Conservation (phyloP, 148 eudicot species). For the Heliosperma pusillum region DNA sequence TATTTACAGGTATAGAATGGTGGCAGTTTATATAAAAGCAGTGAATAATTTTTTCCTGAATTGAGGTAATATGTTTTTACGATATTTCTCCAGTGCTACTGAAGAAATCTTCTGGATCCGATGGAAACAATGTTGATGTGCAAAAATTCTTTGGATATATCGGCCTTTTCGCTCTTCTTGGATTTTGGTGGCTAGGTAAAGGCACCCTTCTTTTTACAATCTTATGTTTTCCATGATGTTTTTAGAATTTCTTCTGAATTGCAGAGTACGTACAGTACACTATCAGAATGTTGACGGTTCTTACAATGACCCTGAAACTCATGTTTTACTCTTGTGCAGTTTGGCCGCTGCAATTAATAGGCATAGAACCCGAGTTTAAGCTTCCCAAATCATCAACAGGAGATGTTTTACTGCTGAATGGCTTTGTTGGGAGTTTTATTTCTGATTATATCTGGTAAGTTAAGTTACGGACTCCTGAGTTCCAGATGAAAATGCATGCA, state of each 20-base stretch:
- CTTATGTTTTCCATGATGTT: constrained; percentile 12
- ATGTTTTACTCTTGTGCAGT: constrained; percentile 22
- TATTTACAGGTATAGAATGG: constrained; percentile 31
- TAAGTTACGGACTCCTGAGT: neutral
- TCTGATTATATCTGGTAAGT: constrained; percentile 42
- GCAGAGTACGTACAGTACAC: neutral
- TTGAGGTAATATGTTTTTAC: constrained; percentile 1
- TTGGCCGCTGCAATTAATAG: constrained; percentile 36
- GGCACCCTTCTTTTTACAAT: neutral
- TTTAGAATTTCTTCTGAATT: neutral
- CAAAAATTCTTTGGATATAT: constrained; percentile 40
- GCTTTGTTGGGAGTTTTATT: constrained; percentile 43
- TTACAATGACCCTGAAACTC: neutral
- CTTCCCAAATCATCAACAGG: constrained; percentile 33
- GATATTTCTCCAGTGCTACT: constrained; percentile 34
- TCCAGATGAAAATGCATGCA: neutral
- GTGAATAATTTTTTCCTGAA: neutral
- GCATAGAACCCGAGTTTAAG: constrained; percentile 32
- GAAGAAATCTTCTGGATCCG: constrained; percentile 36
- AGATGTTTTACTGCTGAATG: constrained; percentile 36
- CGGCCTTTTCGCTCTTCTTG: constrained; percentile 37
- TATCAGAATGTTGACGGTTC: neutral
- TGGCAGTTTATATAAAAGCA: neutral
- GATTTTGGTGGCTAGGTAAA: constrained; percentile 47
- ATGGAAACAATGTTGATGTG: constrained; percentile 39